These are phyloP conservation scores for Aureobasidium subglaciale DNA, from an alignment of 2,329 filamentous ascomycete species.

Conservation along the genomic window DNA sequence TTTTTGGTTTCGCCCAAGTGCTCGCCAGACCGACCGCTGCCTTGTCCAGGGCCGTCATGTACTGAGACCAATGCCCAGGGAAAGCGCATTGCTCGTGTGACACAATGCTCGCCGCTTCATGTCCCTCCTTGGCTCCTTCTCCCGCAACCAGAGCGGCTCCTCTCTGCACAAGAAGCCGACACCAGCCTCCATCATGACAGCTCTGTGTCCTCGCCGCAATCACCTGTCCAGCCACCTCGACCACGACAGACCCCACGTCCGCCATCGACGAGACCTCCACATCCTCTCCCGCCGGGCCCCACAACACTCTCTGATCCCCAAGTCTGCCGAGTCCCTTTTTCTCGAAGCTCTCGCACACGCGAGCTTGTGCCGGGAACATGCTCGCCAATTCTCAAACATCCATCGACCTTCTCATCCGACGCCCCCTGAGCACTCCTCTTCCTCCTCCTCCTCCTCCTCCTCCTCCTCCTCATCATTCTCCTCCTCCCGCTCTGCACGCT, in stretches of 20 bases:
- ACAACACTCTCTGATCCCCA: neutral
- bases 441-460: too few species aligned
- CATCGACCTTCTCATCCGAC: neutral
- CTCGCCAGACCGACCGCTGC: too few species aligned
- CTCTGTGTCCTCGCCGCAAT: constrained; percentile 8
- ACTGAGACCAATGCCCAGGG: constrained; percentile 7
- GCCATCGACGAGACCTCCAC: constrained; percentile 4
- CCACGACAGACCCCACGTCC: neutral
- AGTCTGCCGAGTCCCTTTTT: constrained; percentile 15
- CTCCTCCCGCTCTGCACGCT: neutral
- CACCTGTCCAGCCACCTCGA: neutral
- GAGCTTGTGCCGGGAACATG: constrained; percentile 15
- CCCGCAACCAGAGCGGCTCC: constrained; percentile 35
- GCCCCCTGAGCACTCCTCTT: too few species aligned
- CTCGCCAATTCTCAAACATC: constrained; percentile 15
- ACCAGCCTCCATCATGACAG: constrained; percentile 34
- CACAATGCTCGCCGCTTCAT: constrained; percentile 59
- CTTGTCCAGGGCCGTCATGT: too few species aligned
- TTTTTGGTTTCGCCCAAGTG: too few species aligned
- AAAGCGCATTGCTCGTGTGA: constrained; percentile 23
- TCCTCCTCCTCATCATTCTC: too few species aligned
- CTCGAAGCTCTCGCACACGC: constrained; percentile 12
- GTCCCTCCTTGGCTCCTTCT: constrained; percentile 52
- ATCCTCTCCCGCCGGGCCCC: neutral
- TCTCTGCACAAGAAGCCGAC: constrained; percentile 16